Evolutionary conservation across 192 early-diverging fungal species (phyloP).

Genomic region (Paraglomus occultum): DNA sequence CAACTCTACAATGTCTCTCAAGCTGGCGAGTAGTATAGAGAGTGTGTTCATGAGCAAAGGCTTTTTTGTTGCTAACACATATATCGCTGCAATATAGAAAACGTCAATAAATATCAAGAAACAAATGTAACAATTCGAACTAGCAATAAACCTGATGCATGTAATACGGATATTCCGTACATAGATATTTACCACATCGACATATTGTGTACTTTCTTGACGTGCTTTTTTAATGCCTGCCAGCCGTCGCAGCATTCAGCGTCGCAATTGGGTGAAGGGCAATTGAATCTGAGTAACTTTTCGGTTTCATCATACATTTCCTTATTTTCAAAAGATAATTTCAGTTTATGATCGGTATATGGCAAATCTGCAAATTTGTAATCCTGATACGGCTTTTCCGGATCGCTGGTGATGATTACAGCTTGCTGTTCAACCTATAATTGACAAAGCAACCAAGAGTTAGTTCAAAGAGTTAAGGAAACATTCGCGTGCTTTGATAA

Average conservation of each 20-base stretch:
- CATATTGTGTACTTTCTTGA: constrained; percentile 69
- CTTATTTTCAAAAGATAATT: constrained; percentile 71
- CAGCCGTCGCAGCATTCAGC: constrained; percentile 74
- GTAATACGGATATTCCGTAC: background rate
- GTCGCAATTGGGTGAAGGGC: constrained; percentile 79
- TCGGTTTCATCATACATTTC: constrained; percentile 73
- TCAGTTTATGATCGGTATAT: constrained; percentile 61
- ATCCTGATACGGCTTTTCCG: constrained; percentile 54
- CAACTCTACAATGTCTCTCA: constrained; percentile 69
- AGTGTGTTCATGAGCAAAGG: constrained; percentile 90
- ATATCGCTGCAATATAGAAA: constrained; percentile 64
- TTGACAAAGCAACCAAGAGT: background rate
- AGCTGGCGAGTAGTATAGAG: constrained; percentile 79
- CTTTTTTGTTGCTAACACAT: constrained; percentile 85
- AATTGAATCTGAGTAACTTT: constrained; percentile 80
- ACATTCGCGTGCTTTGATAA: constrained; percentile 4
- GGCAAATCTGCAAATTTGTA: constrained; percentile 53
- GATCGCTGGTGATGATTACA: constrained; percentile 74
- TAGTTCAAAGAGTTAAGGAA: constrained; percentile 18
- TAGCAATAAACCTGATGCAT: background rate
- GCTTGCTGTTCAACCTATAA: constrained; percentile 69
- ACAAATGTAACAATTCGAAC: background rate
- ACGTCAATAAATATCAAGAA: background rate
- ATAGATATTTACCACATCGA: constrained; percentile 64
- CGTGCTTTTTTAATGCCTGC: constrained; percentile 82